phyloP scores from a whole-genome alignment of 768 basidiomycete species.

The Pilatotrama ljubarskyi region DNA sequence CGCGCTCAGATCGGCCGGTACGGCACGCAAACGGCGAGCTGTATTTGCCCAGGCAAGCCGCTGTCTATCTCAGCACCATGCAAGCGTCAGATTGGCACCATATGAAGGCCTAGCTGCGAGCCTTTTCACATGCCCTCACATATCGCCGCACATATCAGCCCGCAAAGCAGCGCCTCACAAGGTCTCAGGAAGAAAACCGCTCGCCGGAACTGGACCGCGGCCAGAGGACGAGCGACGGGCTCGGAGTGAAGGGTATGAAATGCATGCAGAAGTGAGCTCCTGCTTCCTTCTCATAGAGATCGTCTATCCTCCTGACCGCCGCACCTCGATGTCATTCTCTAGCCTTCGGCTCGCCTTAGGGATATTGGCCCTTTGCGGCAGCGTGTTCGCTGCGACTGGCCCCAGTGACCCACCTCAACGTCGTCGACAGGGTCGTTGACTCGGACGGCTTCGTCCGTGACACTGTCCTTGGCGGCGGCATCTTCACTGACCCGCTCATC shows the following conservation, averaged over 20 bases:
- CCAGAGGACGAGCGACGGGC: not conserved
- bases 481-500: constrained; percentile 21
- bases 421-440: constrained; percentile 14
- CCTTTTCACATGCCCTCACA: not conserved
- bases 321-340: not conserved
- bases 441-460: constrained; percentile 13
- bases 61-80: not conserved
- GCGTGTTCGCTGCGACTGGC: constrained; percentile 6
- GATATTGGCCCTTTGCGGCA: not conserved
- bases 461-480: constrained; percentile 18
- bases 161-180: not conserved
- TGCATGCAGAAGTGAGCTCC: not conserved
- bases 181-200: not conserved
- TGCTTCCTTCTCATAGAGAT: not conserved
- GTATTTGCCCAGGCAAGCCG: not conserved
- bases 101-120: not conserved
- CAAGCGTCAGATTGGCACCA: not conserved
- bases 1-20: not conserved
- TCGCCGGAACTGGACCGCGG: no score
- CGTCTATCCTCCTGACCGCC: not conserved
- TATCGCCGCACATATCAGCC: not conserved
- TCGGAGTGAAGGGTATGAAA: not conserved
- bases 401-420: constrained; percentile 12
- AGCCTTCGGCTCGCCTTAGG: not conserved
- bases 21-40: not conserved